Conservation (phyloP, 768 basidiomycete species). For the Pleurotus platypus region DNA sequence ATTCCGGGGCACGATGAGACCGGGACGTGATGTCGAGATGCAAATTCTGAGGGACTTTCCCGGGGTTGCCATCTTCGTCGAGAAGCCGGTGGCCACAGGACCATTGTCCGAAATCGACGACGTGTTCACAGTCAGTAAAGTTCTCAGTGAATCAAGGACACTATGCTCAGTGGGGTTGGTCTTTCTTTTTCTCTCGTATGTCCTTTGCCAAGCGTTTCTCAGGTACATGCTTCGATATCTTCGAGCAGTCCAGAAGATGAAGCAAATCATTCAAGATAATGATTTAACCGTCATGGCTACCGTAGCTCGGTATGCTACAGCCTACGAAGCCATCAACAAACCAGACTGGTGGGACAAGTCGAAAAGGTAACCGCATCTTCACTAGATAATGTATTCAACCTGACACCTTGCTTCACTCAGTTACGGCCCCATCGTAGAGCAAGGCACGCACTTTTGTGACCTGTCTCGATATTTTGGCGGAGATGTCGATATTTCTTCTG, state of each 20-base stretch:
- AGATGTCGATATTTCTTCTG: slow-evolving; percentile 80
- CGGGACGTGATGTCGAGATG: slow-evolving; percentile 80
- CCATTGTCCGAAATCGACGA: slow-evolving; percentile 62
- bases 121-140: slow-evolving; percentile 66
- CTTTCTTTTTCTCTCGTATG: not conserved
- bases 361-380: slow-evolving; percentile 46
- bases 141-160: slow-evolving; percentile 63
- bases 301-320: slow-evolving; percentile 89
- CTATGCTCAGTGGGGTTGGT: slow-evolving; percentile 85
- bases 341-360: slow-evolving; percentile 93
- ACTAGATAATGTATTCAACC: not conserved
- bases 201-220: not conserved
- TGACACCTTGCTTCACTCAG: slow-evolving; percentile 27
- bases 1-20: slow-evolving; percentile 75
- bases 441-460: slow-evolving; percentile 96
- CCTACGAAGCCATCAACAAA: slow-evolving; percentile 76
- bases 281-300: slow-evolving; percentile 93
- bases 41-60: slow-evolving; percentile 87
- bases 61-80: slow-evolving; percentile 82
- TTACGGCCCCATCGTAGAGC: slow-evolving; percentile 80
- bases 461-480: slow-evolving; percentile 96
- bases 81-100: slow-evolving; percentile 91
- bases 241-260: slow-evolving; percentile 93
- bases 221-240: slow-evolving; percentile 94
- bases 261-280: slow-evolving; percentile 91